phyloP scores from a whole-genome alignment of 129 eudicot genomes.

The Heracleum sosnowskyi region DNA sequence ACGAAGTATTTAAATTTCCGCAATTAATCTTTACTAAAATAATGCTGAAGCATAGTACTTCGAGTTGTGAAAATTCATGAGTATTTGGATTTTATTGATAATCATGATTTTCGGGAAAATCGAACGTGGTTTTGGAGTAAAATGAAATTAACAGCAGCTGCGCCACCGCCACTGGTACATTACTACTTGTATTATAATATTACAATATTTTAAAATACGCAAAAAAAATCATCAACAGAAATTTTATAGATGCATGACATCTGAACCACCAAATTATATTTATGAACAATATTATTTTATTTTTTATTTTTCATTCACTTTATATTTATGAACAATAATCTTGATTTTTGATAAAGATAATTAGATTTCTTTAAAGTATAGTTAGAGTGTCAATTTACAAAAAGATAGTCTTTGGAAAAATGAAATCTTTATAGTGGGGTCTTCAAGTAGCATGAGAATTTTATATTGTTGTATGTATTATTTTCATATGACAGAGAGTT shows the following conservation, averaged over 20 bases:
- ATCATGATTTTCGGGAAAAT: constrained; percentile 5
- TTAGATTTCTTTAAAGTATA: neutral
- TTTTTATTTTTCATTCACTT: no score
- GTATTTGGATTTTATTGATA: neutral
- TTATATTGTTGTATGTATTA: neutral
- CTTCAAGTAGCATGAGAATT: neutral
- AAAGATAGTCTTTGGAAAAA: neutral
- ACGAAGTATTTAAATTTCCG: neutral
- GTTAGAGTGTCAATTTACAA: neutral
- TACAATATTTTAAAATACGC: no score
- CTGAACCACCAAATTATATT: neutral
- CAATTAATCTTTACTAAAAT: no score
- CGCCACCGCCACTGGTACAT: neutral
- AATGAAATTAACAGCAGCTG: neutral
- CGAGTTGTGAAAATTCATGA: neutral
- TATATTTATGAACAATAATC: neutral
- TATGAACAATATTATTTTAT: no score
- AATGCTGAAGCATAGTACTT: neutral
- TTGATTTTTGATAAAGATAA: neutral
- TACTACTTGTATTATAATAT: neutral
- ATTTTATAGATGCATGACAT: neutral
- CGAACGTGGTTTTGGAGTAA: neutral
- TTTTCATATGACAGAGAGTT: neutral
- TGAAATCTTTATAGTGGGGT: neutral
- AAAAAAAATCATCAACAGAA: neutral